Conservation (phyloP, 768 basidiomycete genomes). For the Lyophyllum shimeji region DNA sequence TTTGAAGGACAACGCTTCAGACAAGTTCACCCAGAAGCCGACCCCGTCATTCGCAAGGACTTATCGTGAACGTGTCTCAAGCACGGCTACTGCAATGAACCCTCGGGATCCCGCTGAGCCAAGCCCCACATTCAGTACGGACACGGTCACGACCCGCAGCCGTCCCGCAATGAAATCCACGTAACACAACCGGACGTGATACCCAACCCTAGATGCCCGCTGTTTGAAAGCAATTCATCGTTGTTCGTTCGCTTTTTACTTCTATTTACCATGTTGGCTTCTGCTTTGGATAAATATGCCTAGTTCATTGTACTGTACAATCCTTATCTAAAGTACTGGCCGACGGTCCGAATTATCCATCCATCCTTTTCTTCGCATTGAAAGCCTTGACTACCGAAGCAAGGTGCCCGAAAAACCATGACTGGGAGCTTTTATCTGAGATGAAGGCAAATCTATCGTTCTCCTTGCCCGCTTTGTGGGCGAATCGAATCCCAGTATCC, state of each 20-base stretch:
- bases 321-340: slow-evolving; percentile 5
- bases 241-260: not conserved
- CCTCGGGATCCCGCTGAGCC: slow-evolving; percentile 26
- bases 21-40: slow-evolving; percentile 26
- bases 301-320: slow-evolving; percentile 18
- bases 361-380: slow-evolving; percentile 75
- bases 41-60: slow-evolving; percentile 31
- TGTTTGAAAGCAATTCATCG: slow-evolving; percentile 1
- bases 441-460: slow-evolving; percentile 77
- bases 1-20: slow-evolving; percentile 21
- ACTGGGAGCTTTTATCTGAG: slow-evolving; percentile 70
- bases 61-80: slow-evolving; percentile 56
- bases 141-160: slow-evolving; percentile 29
- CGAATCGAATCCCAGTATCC: slow-evolving; percentile 86
- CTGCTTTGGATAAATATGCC: slow-evolving; percentile 9
- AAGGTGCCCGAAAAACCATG: slow-evolving; percentile 81
- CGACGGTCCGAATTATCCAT: slow-evolving; percentile 29
- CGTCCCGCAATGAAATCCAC: slow-evolving; percentile 7
- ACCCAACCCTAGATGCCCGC: slow-evolving; percentile 1
- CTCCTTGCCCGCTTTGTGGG: slow-evolving; percentile 75
- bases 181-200: not conserved
- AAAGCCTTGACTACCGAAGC: slow-evolving; percentile 75
- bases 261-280: not conserved
- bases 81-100: slow-evolving; percentile 46
- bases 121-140: slow-evolving; percentile 39